Percentiles rank a stretch among this genome's conserved stretches.
These are phyloP conservation scores for Trichophyton schoenleinii DNA, from an alignment of 2,329 filamentous ascomycete species.

Conservation along the genomic window DNA sequence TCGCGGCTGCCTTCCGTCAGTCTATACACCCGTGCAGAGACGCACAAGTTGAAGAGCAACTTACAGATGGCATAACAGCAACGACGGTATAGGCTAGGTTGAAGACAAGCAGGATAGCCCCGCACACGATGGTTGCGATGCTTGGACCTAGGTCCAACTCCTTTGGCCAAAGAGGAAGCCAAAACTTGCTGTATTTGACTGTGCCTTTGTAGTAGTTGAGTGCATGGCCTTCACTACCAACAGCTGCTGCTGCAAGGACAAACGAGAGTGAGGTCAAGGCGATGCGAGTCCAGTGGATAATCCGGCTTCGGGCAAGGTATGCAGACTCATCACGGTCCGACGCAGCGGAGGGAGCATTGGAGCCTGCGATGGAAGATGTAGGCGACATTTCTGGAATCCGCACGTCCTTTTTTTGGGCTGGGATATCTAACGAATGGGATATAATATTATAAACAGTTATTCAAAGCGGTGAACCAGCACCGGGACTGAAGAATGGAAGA, in stretches of 20 bases:
- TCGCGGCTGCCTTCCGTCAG: slow-evolving; percentile 19
- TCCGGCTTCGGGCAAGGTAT: slow-evolving; percentile 24
- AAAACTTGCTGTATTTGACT: slow-evolving; percentile 21
- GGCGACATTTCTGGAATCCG: slow-evolving; percentile 18
- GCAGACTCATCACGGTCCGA: slow-evolving; percentile 26
- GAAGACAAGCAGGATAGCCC: slow-evolving; percentile 24
- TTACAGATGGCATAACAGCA: slow-evolving; percentile 27
- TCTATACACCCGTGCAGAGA: not conserved
- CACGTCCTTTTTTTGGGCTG: slow-evolving; percentile 4
- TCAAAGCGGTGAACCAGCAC: not conserved
- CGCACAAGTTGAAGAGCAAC: slow-evolving; percentile 7
- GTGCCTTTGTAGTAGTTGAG: slow-evolving; percentile 29
- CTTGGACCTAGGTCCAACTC: slow-evolving; percentile 32
- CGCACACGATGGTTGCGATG: slow-evolving; percentile 25
- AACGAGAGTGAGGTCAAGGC: slow-evolving; percentile 24
- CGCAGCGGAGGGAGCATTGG: slow-evolving; percentile 21
- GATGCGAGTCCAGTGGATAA: slow-evolving; percentile 25
- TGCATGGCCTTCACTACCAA: slow-evolving; percentile 29
- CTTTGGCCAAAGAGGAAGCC: slow-evolving; percentile 31
- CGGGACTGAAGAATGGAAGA: not conserved
- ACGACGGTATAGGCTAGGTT: slow-evolving; percentile 23
- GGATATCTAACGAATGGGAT: too few relatives aligned
- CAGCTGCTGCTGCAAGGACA: slow-evolving; percentile 19
- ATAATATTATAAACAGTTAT: not conserved
- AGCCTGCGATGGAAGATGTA: slow-evolving; percentile 19